Conservation (phyloP, 1,284 basidiomycete genomes). For the Moesziomyces sp. region DNA sequence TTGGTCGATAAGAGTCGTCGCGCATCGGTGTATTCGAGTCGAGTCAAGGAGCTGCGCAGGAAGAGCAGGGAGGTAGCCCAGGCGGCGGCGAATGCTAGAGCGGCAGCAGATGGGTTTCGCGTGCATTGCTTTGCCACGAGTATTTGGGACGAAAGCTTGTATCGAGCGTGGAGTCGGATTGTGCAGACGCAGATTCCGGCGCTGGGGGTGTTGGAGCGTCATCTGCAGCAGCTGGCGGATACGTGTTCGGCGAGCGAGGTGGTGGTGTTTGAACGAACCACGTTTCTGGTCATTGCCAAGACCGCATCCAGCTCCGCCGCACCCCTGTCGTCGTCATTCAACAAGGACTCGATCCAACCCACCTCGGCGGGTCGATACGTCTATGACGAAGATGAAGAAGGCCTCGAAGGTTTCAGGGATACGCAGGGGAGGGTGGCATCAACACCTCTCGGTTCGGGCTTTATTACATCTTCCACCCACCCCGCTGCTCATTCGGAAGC, state of each 20-base stretch:
- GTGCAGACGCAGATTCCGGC: slow-evolving; percentile 97
- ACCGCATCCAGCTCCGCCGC: slow-evolving; percentile 3
- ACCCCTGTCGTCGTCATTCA: slow-evolving; percentile 60
- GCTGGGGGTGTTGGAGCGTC: slow-evolving; percentile 83
- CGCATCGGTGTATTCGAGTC: slow-evolving; percentile 74
- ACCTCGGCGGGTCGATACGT: neutral
- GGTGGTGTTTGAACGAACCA: slow-evolving; percentile 94
- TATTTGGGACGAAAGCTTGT: slow-evolving; percentile 97
- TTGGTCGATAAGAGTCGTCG: slow-evolving; percentile 74
- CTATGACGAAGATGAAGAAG: slow-evolving; percentile 34
- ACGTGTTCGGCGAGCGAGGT: slow-evolving; percentile 91
- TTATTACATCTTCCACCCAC: slow-evolving; percentile 14
- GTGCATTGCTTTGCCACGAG: slow-evolving; percentile 82
- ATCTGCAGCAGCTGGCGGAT: slow-evolving; percentile 84
- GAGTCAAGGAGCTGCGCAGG: slow-evolving; percentile 57
- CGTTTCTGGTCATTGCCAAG: slow-evolving; percentile 88
- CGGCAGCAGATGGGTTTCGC: slow-evolving; percentile 67
- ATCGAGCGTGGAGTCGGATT: slow-evolving; percentile 97
- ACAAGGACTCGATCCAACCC: slow-evolving; percentile 14
- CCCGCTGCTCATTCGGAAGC: slow-evolving; percentile 2
- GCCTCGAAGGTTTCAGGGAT: slow-evolving; percentile 46
- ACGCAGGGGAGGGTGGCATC: slow-evolving; percentile 14
- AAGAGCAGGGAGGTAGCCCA: slow-evolving; percentile 54
- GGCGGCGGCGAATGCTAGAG: slow-evolving; percentile 16
- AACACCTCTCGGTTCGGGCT: slow-evolving; percentile 23